These are phyloP conservation scores for Fistulifera pelliculosa DNA, from an alignment of 108 stramenopile species.

Conservation along the genomic window DNA sequence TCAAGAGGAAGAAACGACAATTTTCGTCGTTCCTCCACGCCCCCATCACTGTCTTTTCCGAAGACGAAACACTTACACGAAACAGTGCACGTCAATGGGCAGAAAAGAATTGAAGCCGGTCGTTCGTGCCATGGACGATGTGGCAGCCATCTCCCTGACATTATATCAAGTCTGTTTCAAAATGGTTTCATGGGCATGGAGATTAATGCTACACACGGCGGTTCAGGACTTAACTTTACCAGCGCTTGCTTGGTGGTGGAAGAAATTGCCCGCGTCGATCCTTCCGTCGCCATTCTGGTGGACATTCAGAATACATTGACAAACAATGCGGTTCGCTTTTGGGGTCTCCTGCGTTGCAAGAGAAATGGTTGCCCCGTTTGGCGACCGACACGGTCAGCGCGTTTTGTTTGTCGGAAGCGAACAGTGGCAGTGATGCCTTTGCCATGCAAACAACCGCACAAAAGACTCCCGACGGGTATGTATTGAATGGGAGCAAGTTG, in stretches of 20 bases:
- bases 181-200: constrained; percentile 91
- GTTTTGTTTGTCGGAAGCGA: constrained; percentile 89
- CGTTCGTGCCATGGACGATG: constrained; percentile 86
- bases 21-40: constrained; percentile 6
- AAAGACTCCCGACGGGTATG: constrained; percentile 60
- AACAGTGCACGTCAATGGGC: constrained; percentile 63
- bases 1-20: no score
- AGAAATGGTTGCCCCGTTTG: constrained; percentile 76
- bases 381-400: constrained; percentile 77
- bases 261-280: constrained; percentile 89
- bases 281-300: constrained; percentile 81
- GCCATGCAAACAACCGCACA: constrained; percentile 80
- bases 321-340: constrained; percentile 89
- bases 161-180: constrained; percentile 72
- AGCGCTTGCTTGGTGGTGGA: constrained; percentile 86
- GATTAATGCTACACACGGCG: constrained; percentile 73
- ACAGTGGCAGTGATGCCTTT: constrained; percentile 90
- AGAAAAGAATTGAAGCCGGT: constrained; percentile 52
- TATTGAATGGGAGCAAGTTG: constrained; percentile 82
- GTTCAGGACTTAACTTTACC: constrained; percentile 82
- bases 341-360: constrained; percentile 75
- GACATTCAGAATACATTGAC: constrained; percentile 96
- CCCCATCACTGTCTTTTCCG: constrained; percentile 65
- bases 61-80: constrained; percentile 70
- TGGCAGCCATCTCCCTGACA: constrained; percentile 48